Evolutionary conservation across 768 basidiomycete genomes (phyloP), one percentile per base, ranked within the genome.

Genomic region (Leccinum incarnatum): DNA sequence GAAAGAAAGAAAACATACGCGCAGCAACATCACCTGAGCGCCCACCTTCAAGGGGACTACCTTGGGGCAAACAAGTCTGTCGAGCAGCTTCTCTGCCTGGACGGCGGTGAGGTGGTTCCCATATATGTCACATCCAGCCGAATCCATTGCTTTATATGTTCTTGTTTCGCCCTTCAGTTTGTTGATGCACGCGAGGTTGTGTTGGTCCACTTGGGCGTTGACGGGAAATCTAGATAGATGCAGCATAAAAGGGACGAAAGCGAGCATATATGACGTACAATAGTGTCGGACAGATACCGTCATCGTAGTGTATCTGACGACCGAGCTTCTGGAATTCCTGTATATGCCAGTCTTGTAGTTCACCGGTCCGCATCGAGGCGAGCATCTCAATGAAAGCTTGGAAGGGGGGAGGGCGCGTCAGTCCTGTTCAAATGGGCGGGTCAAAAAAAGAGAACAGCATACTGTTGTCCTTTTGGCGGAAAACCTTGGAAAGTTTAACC

Each of bases 351-450:
- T 69, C 59, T 2, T 82, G 79, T n/a, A 98, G 75, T 14, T 67
- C 73, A 1, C 96, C 97, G 61, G 91, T 95, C 25, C 97, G 85
- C 95, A 98, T 98, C 67, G 97, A 95, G 69, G 98, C 98, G 51
- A 98, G 78, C 93, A 98, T 98, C 66, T 93, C 81, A 48, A 99
- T 83, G 67, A 99, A 98, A 49, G 81, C 94, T 94, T 94, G 67
- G 8, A 30, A 2, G 45, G 15, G 15, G 15, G 9, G 4, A 45
- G 15, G 14, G 8, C 4, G 15, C 14, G 19, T 63, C 23, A 48
- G 27, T 45, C 29, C n/a, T 37, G 40, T 42, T 17, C n/a, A 47
- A 17, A 53, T 12, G 11, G 11, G 14, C 19, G 11, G 30, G 5
- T 54, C 2, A 5, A 3, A 29, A 53, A 32, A 15, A 11, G 34